Percentiles rank a stretch among this genome's conserved stretches.
These are phyloP conservation scores for Lecanoromycetidae sp. DNA, from an alignment of 2,329 filamentous ascomycete species.

Conservation along the genomic window DNA sequence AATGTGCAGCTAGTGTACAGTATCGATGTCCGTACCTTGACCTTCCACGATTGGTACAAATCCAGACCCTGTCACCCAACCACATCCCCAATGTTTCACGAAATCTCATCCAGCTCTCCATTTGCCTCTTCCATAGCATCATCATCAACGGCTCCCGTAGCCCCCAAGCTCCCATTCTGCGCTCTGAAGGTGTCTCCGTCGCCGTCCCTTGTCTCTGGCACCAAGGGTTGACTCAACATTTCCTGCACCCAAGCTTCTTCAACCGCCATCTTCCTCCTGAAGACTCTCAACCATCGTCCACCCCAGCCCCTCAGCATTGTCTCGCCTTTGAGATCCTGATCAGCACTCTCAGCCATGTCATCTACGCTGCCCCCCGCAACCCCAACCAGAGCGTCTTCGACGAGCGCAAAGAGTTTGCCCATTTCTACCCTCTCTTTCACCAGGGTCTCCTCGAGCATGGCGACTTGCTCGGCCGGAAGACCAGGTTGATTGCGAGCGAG, in stretches of 20 bases:
- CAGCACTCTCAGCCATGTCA: conserved; percentile 55
- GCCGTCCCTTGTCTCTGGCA: background rate
- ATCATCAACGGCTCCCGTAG: background rate
- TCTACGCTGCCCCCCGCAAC: conserved; percentile 66
- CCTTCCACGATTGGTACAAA: too few species aligned
- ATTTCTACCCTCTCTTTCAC: conserved; percentile 60
- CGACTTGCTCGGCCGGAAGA: conserved; percentile 41
- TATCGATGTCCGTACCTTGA: too few species aligned
- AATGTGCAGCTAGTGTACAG: too few species aligned
- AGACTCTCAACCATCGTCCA: conserved; percentile 73
- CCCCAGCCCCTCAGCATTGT: conserved; percentile 68
- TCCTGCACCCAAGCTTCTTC: conserved; percentile 63
- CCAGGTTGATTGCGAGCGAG: conserved; percentile 47
- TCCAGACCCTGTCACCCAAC: too few species aligned
- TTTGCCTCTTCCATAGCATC: background rate
- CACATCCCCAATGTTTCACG: conserved; percentile 6
- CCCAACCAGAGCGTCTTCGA: conserved; percentile 63
- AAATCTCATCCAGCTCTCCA: conserved; percentile 6
- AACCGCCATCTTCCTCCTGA: conserved; percentile 67
- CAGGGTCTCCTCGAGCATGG: conserved; percentile 53
- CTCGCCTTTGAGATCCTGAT: conserved; percentile 47
- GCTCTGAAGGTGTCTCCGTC: background rate
- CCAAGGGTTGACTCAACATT: conserved; percentile 8
- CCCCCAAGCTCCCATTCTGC: background rate
- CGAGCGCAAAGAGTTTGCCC: conserved; percentile 65